A percentile compares a stretch with the other conserved stretches of the same genome.
Conservation (phyloP, 768 basidiomycete genomes). For the Amanita rimosa region DNA sequence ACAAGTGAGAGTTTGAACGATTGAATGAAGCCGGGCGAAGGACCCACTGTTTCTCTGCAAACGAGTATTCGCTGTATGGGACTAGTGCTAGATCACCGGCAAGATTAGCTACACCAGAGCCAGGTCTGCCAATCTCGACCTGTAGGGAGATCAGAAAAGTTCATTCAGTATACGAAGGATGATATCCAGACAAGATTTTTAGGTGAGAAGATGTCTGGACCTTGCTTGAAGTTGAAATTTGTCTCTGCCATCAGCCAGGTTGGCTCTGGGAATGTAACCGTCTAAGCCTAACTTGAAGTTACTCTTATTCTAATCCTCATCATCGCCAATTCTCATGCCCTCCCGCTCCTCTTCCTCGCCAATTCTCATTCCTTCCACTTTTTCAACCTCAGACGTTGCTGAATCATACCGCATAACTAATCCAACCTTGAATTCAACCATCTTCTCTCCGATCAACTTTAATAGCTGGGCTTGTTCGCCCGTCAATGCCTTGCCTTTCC, state of each 20-base stretch:
- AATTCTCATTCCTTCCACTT: constrained; percentile 38
- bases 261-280: constrained; percentile 30
- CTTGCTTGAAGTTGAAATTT: constrained; percentile 50
- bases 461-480: constrained; percentile 86
- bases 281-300: too few species aligned
- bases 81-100: constrained; percentile 61
- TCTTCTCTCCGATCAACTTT: constrained; percentile 82
- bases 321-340: constrained; percentile 29
- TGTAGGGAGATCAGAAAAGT: constrained; percentile 8
- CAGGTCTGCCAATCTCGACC: constrained; percentile 57
- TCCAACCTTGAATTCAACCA: constrained; percentile 76
- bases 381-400: constrained; percentile 48
- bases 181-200: constrained; percentile 38
- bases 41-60: constrained; percentile 63
- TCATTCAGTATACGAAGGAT: not conserved
- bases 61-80: constrained; percentile 55
- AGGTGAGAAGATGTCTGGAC: constrained; percentile 53
- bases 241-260: constrained; percentile 15
- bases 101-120: constrained; percentile 52
- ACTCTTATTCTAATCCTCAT: constrained; percentile 11
- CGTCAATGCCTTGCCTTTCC: constrained; percentile 68
- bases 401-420: constrained; percentile 67
- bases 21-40: not conserved
- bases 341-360: constrained; percentile 21
- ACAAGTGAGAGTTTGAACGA: not conserved